Conservation (phyloP, 495 filamentous ascomycete species). For the Glonium stellatum region DNA sequence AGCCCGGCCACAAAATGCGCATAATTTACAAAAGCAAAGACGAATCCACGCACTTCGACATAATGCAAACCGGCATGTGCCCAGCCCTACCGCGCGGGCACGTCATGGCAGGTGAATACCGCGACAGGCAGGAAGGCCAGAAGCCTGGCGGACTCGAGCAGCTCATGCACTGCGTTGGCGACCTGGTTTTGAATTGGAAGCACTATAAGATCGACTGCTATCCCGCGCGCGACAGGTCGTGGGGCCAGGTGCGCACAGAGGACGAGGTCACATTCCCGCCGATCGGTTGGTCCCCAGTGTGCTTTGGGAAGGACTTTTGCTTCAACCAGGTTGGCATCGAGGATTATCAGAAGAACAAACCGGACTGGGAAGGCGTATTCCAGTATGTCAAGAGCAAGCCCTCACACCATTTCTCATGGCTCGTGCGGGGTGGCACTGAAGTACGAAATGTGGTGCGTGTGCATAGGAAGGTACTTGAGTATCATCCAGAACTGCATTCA, state of each 20-base stretch:
- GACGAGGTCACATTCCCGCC: slow-evolving; percentile 2
- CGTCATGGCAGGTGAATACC: slow-evolving; percentile 2
- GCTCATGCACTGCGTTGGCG: slow-evolving; percentile 4
- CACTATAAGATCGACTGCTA: slow-evolving; percentile 3
- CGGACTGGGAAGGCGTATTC: slow-evolving; percentile 1
- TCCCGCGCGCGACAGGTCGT: neutral
- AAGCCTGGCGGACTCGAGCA: slow-evolving; percentile 3
- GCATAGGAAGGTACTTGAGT: slow-evolving; percentile 4
- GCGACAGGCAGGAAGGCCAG: slow-evolving; percentile 1
- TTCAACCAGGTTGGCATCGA: slow-evolving; percentile 7
- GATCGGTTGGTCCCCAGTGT: neutral
- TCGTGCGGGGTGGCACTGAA: neutral
- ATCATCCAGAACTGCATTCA: slow-evolving; percentile 2
- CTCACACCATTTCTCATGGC: neutral
- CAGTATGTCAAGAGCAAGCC: slow-evolving; percentile 2
- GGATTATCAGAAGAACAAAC: slow-evolving; percentile 1
- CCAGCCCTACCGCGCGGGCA: slow-evolving; percentile 1
- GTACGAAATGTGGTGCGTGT: neutral
- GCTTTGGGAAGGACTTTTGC: neutral
- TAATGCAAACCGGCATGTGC: slow-evolving; percentile 1
- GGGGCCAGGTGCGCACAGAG: slow-evolving; percentile 2
- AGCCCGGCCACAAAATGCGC: slow-evolving; percentile 4
- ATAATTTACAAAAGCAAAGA: slow-evolving; percentile 1
- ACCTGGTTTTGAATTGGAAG: neutral
- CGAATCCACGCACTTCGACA: neutral